Base-by-base conservation (phyloP, 1,139 yeast species). In the Yamadazyma diospyri region DNA sequence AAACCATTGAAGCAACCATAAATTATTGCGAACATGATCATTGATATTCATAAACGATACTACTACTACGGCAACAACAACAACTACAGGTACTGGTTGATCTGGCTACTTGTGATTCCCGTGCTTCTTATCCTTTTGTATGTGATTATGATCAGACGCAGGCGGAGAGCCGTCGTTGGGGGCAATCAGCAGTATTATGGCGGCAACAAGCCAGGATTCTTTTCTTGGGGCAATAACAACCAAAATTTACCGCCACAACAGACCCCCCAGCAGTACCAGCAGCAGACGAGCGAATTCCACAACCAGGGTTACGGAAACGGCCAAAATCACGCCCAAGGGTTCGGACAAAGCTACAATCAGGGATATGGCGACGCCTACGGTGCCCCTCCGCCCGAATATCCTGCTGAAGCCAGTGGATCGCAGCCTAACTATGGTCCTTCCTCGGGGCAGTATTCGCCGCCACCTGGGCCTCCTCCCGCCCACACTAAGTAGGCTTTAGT, bases 401-500 rank as follows among this genome's bases (percentile, higher is more conserved):
- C 48, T 7, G 39, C 37, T 2, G 37, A 26, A n/a, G 8, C 20
- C 5, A 15, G 16, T 33, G 33, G 30, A 14, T 5, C 30, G 24
- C 5, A 5, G 16, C 30, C 27, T 10, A 30, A 25, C n/a, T 25
- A 30, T 30, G 29, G 33, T 13, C 25, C 34, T 6, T 26, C 34
- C 11, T 8, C 15, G 6, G 23, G 24, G 3, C 14, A 14, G 4
- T 39, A 29, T 24, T 16, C 33, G 4, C 30, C 45, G 20, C 47
- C 47, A 11, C 3, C 35, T 1, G 47, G 46, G 7, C 48, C 48
- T 6, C 48, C 48, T 15, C 45, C 48, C n/a, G 46, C 44, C 15
- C 47, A 43, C 25, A 35, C 30, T 8, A 43, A 40, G 37, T 20
- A 18, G 13, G n/a, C 8, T 10, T 23, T 6, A 6, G 21, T n/a